These are phyloP conservation scores for Aegilops sharonensis DNA, from an alignment of 176 grass and related monocot species.

Conservation along the genomic window DNA sequence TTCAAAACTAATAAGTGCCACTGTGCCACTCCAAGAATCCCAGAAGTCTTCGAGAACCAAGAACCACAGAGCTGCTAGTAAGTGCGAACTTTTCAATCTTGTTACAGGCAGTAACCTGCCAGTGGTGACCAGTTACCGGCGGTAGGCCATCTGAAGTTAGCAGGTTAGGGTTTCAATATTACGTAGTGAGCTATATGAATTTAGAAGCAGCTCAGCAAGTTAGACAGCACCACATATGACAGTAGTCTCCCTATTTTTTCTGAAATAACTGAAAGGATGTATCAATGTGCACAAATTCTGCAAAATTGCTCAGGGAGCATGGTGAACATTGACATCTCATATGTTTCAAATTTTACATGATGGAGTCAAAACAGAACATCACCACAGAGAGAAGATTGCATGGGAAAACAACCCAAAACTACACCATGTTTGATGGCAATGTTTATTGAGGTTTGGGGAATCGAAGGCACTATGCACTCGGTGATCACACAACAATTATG, in stretches of 20 bases:
- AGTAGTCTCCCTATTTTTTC: conserved; percentile 4
- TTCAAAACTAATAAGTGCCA: not conserved
- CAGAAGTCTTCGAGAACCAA: not conserved
- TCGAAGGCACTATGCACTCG: not conserved
- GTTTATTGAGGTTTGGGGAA: not conserved
- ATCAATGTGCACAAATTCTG: not conserved
- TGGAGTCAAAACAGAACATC: not conserved
- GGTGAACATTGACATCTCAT: not conserved
- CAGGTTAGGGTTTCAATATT: not conserved
- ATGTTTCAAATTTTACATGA: not conserved
- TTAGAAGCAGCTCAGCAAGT: not conserved
- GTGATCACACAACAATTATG: not conserved
- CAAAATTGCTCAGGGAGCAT: not conserved
- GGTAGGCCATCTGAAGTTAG: not conserved
- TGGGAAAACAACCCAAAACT: not conserved
- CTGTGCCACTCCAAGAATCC: not conserved
- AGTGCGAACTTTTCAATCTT: not conserved
- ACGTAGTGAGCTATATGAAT: not conserved
- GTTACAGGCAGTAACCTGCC: conserved; percentile 3
- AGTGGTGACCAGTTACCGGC: conserved; percentile 9
- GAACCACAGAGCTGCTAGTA: not conserved
- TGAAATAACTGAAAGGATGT: not conserved
- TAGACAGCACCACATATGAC: not conserved
- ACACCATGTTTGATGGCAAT: not conserved
- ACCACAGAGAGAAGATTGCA: not conserved